Evolutionary conservation across 306 rosid genomes (phyloP).

Genomic region (Cicer arietinum): DNA sequence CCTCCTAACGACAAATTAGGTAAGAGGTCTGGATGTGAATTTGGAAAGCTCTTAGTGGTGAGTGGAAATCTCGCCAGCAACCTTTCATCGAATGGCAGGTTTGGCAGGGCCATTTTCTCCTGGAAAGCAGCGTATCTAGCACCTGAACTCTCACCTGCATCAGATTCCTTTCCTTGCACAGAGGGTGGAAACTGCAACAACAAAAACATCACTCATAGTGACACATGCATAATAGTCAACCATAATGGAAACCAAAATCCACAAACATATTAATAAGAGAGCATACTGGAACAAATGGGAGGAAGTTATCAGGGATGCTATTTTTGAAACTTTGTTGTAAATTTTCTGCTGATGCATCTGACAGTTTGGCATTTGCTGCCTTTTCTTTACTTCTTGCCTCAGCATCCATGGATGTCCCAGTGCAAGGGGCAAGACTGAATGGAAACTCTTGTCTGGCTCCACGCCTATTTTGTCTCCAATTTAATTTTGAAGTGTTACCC

Average conservation of each 20-base stretch:
- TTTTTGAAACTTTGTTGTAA: conserved; percentile 63
- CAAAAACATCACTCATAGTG: conserved; percentile 33
- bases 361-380: conserved; percentile 54
- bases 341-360: conserved; percentile 59
- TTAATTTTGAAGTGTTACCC: conserved; percentile 65
- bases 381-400: conserved; percentile 62
- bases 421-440: conserved; percentile 78
- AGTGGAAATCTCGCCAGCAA: conserved; percentile 80
- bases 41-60: conserved; percentile 60
- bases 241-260: conserved; percentile 31
- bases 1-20: conserved; percentile 82
- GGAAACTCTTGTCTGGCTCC: conserved; percentile 92
- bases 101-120: conserved; percentile 76
- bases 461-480: conserved; percentile 63
- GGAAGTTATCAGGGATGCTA: conserved; percentile 60
- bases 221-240: conserved; percentile 30
- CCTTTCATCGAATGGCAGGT: conserved; percentile 84
- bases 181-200: conserved; percentile 60
- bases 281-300: conserved; percentile 70
- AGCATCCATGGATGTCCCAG: conserved; percentile 62
- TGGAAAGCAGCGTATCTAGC: conserved; percentile 68
- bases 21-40: conserved; percentile 72
- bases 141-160: conserved; percentile 55
- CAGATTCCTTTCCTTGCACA: conserved; percentile 57
- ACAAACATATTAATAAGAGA: conserved; percentile 38